Conservation (phyloP, 2,329 filamentous ascomycete genomes). For the Lasiodiplodia theobromae region DNA sequence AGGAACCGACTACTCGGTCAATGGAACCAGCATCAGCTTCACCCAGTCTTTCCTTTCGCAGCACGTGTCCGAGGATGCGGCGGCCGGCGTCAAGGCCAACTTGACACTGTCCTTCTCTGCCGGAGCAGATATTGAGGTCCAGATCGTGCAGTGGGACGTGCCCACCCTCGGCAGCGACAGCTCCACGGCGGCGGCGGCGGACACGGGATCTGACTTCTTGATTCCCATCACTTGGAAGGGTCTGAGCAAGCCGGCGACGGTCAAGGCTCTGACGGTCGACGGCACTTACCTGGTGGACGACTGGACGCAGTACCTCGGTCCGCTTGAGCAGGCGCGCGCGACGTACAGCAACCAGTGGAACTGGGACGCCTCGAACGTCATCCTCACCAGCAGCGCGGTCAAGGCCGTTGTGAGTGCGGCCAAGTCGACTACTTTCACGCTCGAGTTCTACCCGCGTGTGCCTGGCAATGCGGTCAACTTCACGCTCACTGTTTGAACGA, state of each 20-base stretch:
- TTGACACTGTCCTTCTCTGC: constrained; percentile 62
- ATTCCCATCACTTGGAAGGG: constrained; percentile 64
- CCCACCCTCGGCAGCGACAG: constrained; percentile 47
- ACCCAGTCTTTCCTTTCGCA: constrained; percentile 55
- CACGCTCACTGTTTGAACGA: constrained; percentile 51
- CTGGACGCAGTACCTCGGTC: constrained; percentile 62
- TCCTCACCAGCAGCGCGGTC: constrained; percentile 55
- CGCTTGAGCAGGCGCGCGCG: constrained; percentile 56
- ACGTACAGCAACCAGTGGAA: constrained; percentile 62
- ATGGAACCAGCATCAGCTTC: constrained; percentile 56
- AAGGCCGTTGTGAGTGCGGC: constrained; percentile 56
- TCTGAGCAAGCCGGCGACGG: constrained; percentile 57
- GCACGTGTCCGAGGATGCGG: constrained; percentile 51
- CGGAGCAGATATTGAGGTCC: constrained; percentile 56
- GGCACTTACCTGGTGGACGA: constrained; percentile 62
- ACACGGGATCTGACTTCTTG: constrained; percentile 49
- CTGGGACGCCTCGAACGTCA: constrained; percentile 56
- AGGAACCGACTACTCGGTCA: constrained; percentile 58
- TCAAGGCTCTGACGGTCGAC: constrained; percentile 58
- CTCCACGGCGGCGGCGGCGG: constrained; percentile 42
- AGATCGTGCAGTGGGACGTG: constrained; percentile 61
- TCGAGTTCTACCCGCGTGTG: constrained; percentile 64
- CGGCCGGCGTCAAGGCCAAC: constrained; percentile 57
- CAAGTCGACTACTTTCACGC: constrained; percentile 56
- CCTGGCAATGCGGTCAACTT: constrained; percentile 58